Conservation (phyloP, 2,329 filamentous ascomycete genomes). For the Xylaria sp. region DNA sequence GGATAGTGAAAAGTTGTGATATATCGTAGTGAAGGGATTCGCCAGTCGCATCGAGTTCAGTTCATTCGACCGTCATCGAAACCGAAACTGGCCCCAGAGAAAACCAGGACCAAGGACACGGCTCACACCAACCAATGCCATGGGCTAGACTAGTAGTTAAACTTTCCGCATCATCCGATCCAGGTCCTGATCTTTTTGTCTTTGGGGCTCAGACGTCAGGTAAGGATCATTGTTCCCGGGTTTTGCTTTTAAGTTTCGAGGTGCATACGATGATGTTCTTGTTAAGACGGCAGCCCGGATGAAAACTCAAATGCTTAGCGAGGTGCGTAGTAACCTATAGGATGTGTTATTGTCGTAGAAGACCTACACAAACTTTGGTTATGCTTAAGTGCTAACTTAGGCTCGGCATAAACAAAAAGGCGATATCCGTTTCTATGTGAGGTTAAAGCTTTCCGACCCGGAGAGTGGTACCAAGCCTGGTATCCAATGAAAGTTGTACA, state of each 20-base stretch:
- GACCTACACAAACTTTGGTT: slow-evolving; percentile 9
- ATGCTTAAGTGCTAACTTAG: slow-evolving; percentile 15
- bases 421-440: slow-evolving; percentile 5
- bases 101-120: slow-evolving; percentile 32
- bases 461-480: not conserved
- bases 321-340: slow-evolving; percentile 9
- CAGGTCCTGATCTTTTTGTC: not conserved
- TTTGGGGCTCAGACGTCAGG: slow-evolving; percentile 26
- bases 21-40: slow-evolving; percentile 4
- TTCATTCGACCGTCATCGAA: slow-evolving; percentile 36
- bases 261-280: slow-evolving; percentile 14
- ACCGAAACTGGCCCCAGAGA: slow-evolving; percentile 3
- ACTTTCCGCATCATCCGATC: slow-evolving; percentile 25
- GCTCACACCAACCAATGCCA: slow-evolving; percentile 23
- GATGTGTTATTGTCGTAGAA: not conserved
- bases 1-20: not conserved
- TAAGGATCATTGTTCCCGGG: slow-evolving; percentile 25
- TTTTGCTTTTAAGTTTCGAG: slow-evolving; percentile 23
- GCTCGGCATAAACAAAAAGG: slow-evolving; percentile 8
- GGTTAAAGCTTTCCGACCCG: not conserved
- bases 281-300: not conserved
- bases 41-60: not conserved
- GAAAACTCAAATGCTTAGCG: slow-evolving; percentile 7
- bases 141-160: not conserved
- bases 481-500: not conserved